phyloP scores from a whole-genome alignment of 106 monocot species.

The Ottelia alismoides region DNA sequence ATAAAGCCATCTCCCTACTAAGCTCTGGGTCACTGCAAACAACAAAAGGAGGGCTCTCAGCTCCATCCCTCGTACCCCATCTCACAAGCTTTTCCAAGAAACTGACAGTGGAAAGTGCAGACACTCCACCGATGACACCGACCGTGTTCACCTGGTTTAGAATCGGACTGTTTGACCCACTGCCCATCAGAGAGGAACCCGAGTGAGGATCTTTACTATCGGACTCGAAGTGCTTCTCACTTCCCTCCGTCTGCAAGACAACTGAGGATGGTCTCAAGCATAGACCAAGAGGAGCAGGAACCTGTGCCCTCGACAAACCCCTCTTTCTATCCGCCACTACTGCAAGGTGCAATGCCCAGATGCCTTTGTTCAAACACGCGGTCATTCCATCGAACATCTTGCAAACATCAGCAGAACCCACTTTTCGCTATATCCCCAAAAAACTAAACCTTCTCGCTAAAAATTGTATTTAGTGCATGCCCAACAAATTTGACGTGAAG shows the following conservation, averaged over 20 bases:
- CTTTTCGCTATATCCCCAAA: too few relatives aligned
- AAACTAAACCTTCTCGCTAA: too few relatives aligned
- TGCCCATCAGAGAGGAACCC: slow-evolving; percentile 9
- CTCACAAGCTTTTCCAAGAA: slow-evolving; percentile 58
- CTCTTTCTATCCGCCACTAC: slow-evolving; percentile 2
- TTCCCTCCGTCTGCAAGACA: slow-evolving; percentile 11
- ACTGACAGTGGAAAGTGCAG: slow-evolving; percentile 27
- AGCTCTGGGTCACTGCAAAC: slow-evolving; percentile 43
- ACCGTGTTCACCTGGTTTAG: slow-evolving; percentile 20
- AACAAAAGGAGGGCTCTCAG: slow-evolving; percentile 38
- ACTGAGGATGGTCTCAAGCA: slow-evolving; percentile 16
- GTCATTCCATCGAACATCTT: slow-evolving; percentile 15
- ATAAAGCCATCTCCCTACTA: slow-evolving; percentile 13
- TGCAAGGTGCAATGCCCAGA: slow-evolving; percentile 2
- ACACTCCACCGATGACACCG: slow-evolving; percentile 54
- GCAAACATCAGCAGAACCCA: too few relatives aligned
- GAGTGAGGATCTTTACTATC: slow-evolving; percentile 1
- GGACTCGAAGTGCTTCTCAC: background rate
- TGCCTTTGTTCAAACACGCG: background rate
- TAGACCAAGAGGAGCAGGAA: slow-evolving; percentile 1
- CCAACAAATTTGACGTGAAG: too few relatives aligned
- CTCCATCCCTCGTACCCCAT: slow-evolving; percentile 19
- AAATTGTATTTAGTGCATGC: too few relatives aligned
- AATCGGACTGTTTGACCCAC: slow-evolving; percentile 2
- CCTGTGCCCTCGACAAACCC: background rate